Base-by-base conservation (phyloP, 2,329 filamentous ascomycete genomes). In the Pezicula carpinea region DNA sequence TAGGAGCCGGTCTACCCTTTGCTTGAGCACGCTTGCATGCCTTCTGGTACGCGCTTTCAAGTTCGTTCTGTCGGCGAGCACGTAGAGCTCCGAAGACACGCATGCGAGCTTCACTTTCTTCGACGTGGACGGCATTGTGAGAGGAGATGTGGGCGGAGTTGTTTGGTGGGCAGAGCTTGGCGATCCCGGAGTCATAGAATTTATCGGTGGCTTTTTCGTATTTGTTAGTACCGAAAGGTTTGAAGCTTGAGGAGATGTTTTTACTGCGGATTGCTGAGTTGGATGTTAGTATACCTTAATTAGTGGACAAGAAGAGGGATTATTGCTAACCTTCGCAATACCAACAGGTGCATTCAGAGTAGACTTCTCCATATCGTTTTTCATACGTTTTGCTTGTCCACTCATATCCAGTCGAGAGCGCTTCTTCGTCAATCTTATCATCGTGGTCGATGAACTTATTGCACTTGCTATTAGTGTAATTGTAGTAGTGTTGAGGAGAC, bases 271-370 rank as follows among this genome's bases (percentile, higher is more conserved):
- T 75, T 5, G 82, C 57, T 56, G 45, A n/a, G 18, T 31, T 19
- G 11, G 34, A 8, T 19, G 5, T 6, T 34, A 7, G 7, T 3
- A 8, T 17, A 5, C 4, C 4, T 43, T 13, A 40, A 17, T 15
- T 14, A 11, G 17, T 8, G 43, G 17, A 34, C 39, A 22, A 35
- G 19, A 29, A 23, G 22, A 42, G 15, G 22, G 15, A 17, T 18
- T 2, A 61, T 32, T 39, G 18, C 54, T 33, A 47, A 68, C 69
- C 76, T 65, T 93, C 88, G 66, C 89, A 95, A 64, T 91, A 89
- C 86, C 87, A 91, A 64, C 87, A 91, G 0, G 81, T 87, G 58
- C 87, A 92, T 63, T 87, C 83, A 1, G 78, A 83, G 62, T 91
- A 95, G 4, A 87, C 76, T 43, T 83, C 76, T 14, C 70, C 67